Conservation (phyloP, 371 early-diverging fungal species). For the Phascolomyces articulosus region DNA sequence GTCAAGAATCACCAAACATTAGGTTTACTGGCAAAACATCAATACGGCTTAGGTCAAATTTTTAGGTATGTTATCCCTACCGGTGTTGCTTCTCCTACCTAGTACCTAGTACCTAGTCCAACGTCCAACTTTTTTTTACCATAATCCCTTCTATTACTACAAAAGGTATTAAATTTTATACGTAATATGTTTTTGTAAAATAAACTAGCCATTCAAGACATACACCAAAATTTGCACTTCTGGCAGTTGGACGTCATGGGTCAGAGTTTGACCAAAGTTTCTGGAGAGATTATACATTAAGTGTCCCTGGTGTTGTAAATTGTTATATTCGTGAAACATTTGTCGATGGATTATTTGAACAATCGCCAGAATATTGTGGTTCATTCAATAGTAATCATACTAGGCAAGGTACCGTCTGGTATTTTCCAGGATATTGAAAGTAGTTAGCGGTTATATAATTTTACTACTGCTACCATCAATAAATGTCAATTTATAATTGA, state of each 20-base stretch:
- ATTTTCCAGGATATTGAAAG: background rate
- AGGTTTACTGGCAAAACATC: constrained; percentile 44
- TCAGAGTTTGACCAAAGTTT: constrained; percentile 37
- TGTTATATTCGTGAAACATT: constrained; percentile 52
- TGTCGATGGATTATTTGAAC: constrained; percentile 41
- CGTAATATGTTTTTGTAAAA: background rate
- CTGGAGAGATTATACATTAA: constrained; percentile 49
- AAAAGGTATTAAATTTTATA: too few species aligned
- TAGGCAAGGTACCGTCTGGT: constrained; percentile 11
- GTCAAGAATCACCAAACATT: constrained; percentile 36
- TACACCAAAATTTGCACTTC: constrained; percentile 43
- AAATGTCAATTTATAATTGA: too few species aligned
- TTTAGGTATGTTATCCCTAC: constrained; percentile 45
- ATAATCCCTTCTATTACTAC: too few species aligned
- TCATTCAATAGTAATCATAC: background rate
- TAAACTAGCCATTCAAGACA: constrained; percentile 36
- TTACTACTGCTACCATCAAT: too few species aligned
- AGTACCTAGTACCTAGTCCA: too few species aligned
- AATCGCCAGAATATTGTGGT: too few species aligned
- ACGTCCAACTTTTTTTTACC: too few species aligned
- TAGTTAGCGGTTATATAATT: too few species aligned
- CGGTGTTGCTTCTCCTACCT: too few species aligned
- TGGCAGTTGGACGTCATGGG: constrained; percentile 45
- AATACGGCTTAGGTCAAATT: constrained; percentile 52
- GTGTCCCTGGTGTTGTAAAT: constrained; percentile 33